Evolutionary conservation across 2,329 filamentous ascomycete genomes (phyloP), one percentile per base, ranked within the genome.

Genomic region (Lecanicillium sp.): DNA sequence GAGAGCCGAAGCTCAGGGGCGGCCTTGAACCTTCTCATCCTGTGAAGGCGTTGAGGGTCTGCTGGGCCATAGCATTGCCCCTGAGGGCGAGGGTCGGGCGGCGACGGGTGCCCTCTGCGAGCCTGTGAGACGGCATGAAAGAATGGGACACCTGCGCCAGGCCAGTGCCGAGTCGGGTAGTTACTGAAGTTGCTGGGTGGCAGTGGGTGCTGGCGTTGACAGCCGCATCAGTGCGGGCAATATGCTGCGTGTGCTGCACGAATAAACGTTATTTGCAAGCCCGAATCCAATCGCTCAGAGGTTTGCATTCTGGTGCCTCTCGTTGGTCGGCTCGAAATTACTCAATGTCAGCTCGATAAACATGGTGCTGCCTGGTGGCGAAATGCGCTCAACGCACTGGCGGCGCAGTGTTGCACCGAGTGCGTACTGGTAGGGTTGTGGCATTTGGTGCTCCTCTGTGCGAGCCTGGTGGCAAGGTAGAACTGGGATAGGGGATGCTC

Each of bases 1-100:
- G 27, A 41, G 23, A 47, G 36, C 43, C 42, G 48, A 47, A 37
- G 32, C 30, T 36, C 46, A 49, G 46, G 45, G 45, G 46, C 32
- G 27, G 6, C 24, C 19, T 24, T 15, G 27, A 47, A 40, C 44
- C 20, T 32, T 33, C 19, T 12, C 6, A n/a, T 30, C 38, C 26
- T 38, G n/a, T 30, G 43, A 23, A n/a, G n/a, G n/a, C n/a, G n/a
- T n/a, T n/a, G n/a, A n/a, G n/a, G n/a, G 43, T 32, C 33, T 37
- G 27, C 24, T 32, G 33, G 43, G 26, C 3, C 12, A 19, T 21
- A 27, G 5, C 37, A 11, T 4, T 15, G 14, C 33, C 43, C 35
- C 24, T 38, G 12, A 44, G 17, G 15, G 15, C 7, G 38, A n/a
- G 20, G 27, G 17, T 23, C 23, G 5, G 23, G 2, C 15, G 40